A percentile compares a stretch with the other conserved stretches of the same genome.
phyloP scores from a whole-genome alignment of 768 basidiomycete genomes.

The Tylopilus sp. region DNA sequence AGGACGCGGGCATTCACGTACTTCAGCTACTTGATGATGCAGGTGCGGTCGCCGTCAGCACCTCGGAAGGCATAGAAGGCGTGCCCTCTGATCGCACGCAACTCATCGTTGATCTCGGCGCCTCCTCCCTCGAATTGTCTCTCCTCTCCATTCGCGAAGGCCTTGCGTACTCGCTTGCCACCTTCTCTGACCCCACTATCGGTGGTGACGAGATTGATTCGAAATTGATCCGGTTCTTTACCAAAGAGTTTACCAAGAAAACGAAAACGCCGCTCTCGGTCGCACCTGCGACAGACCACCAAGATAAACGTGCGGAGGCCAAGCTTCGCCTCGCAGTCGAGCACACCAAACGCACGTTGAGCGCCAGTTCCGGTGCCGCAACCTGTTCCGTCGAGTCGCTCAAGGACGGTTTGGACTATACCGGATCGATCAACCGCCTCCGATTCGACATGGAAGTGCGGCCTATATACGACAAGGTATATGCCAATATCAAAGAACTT shows the following conservation, averaged over 20 bases:
- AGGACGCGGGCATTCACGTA: slow-evolving; percentile 78
- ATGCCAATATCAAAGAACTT: slow-evolving; percentile 48
- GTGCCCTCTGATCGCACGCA: slow-evolving; percentile 65
- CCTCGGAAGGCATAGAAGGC: slow-evolving; percentile 42
- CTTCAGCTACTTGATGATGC: slow-evolving; percentile 87
- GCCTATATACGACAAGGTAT: slow-evolving; percentile 56
- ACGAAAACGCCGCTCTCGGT: slow-evolving; percentile 73
- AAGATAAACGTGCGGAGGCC: slow-evolving; percentile 85
- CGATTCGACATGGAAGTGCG: slow-evolving; percentile 60
- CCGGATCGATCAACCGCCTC: slow-evolving; percentile 59
- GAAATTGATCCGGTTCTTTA: slow-evolving; percentile 85
- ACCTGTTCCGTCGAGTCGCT: slow-evolving; percentile 92
- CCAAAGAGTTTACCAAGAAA: slow-evolving; percentile 96
- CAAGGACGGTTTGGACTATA: slow-evolving; percentile 91
- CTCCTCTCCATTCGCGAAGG: slow-evolving; percentile 74
- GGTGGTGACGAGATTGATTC: slow-evolving; percentile 76
- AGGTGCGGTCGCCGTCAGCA: slow-evolving; percentile 62
- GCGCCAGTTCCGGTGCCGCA: slow-evolving; percentile 82
- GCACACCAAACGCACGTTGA: slow-evolving; percentile 90
- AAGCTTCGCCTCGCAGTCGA: slow-evolving; percentile 91
- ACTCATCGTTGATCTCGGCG: slow-evolving; percentile 78
- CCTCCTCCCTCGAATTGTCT: slow-evolving; percentile 65
- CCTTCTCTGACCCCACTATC: slow-evolving; percentile 41
- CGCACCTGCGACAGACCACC: slow-evolving; percentile 50
- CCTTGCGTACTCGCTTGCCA: slow-evolving; percentile 62